Conservation (phyloP, 108 stramenopile genomes). For the Nitzschia sp. region DNA sequence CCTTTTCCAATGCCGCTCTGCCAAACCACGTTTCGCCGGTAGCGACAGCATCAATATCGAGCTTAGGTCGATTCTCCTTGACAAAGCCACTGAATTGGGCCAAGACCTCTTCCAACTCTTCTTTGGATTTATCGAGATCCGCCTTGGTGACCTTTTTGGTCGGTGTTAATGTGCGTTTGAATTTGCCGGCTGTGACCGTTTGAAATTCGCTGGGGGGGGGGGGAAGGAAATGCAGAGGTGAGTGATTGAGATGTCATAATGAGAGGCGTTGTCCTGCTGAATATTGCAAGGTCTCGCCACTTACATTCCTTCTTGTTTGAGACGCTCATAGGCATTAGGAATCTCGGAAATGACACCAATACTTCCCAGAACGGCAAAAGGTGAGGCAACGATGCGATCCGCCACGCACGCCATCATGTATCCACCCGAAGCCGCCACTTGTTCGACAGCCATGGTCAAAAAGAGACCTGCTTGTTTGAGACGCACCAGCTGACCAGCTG, state of each 20-base stretch:
- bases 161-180: slow-evolving; percentile 90
- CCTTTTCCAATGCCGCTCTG: slow-evolving; percentile 74
- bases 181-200: slow-evolving; percentile 92
- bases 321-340: slow-evolving; percentile 90
- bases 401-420: slow-evolving; percentile 89
- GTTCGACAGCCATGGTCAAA: slow-evolving; percentile 92
- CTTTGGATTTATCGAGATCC: slow-evolving; percentile 80
- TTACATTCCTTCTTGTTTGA: slow-evolving; percentile 89
- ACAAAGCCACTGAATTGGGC: slow-evolving; percentile 86
- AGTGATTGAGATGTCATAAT: too few species aligned
- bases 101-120: slow-evolving; percentile 83
- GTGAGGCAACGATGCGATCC: slow-evolving; percentile 78
- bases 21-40: slow-evolving; percentile 97
- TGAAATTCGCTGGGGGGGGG: slow-evolving; percentile 67
- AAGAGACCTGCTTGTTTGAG: slow-evolving; percentile 78
- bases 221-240: not conserved
- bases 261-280: too few species aligned
- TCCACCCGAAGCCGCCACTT: slow-evolving; percentile 90
- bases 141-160: slow-evolving; percentile 86
- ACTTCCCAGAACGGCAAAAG: slow-evolving; percentile 84
- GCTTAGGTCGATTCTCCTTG: slow-evolving; percentile 69
- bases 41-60: slow-evolving; percentile 89
- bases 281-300: slow-evolving; percentile 11
- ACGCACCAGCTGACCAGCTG: slow-evolving; percentile 84
- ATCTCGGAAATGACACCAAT: slow-evolving; percentile 92